phyloP scores from a whole-genome alignment of 2,329 filamentous ascomycete species.

The Ascochyta lentis region DNA sequence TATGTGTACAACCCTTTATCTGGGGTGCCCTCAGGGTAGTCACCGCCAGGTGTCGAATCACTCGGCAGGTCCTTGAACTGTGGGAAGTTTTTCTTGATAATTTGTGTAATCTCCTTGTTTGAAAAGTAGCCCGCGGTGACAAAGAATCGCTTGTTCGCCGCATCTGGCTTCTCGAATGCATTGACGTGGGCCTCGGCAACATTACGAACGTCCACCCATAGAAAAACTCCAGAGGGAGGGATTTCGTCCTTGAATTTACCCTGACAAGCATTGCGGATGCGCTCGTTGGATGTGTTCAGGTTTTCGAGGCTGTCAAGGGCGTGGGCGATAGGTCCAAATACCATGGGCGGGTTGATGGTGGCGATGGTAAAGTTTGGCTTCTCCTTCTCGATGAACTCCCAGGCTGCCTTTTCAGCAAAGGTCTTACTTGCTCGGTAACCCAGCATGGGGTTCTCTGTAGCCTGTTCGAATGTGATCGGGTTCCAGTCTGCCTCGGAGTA shows the following conservation, averaged over 20 bases:
- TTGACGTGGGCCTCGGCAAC: conserved; percentile 69
- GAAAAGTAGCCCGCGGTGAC: conserved; percentile 64
- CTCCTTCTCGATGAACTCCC: conserved; percentile 60
- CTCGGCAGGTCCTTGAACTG: conserved; percentile 60
- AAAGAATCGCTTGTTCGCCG: conserved; percentile 70
- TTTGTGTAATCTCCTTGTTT: conserved; percentile 65
- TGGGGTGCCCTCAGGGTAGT: conserved; percentile 54
- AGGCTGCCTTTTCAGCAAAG: conserved; percentile 64
- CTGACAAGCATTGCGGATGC: conserved; percentile 67
- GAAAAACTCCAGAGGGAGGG: conserved; percentile 62
- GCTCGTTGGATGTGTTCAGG: conserved; percentile 76
- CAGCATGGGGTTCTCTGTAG: conserved; percentile 50
- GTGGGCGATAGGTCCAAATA: conserved; percentile 60
- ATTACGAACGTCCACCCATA: conserved; percentile 59
- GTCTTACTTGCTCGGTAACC: conserved; percentile 66
- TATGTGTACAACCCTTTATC: conserved; percentile 53
- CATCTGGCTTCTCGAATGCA: conserved; percentile 62
- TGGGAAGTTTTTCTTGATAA: conserved; percentile 63
- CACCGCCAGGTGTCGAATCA: conserved; percentile 51
- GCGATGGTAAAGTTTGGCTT: conserved; percentile 58
- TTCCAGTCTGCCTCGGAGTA: conserved; percentile 66
- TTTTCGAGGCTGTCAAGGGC: conserved; percentile 67
- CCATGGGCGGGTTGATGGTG: conserved; percentile 59
- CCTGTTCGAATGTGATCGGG: conserved; percentile 60
- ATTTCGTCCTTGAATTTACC: conserved; percentile 67